These are phyloP conservation scores for Chloranthus sessilifolius DNA, from an alignment of 164 flowering plant genomes.

Conservation along the genomic window DNA sequence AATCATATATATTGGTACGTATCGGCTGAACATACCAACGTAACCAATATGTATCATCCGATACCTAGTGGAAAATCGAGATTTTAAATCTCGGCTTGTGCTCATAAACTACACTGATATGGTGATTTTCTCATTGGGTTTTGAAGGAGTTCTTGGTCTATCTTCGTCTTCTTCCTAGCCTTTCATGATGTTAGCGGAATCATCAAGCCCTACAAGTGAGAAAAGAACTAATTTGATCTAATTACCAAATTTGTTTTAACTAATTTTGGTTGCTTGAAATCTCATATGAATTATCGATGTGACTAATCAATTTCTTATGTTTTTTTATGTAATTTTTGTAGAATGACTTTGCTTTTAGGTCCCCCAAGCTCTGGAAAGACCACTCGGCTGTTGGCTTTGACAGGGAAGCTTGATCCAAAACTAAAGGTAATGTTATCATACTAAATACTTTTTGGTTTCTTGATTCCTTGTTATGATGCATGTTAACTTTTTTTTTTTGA, in stretches of 20 bases:
- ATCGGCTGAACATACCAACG: no score
- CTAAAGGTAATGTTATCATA: conserved; percentile 29
- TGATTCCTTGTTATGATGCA: no score
- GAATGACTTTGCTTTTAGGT: no score
- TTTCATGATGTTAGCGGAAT: conserved; percentile 26
- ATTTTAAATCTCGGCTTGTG: no score
- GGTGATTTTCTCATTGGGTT: background rate
- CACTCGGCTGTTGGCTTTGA: conserved; percentile 27
- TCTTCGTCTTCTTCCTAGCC: conserved; percentile 11
- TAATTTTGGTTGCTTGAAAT: background rate
- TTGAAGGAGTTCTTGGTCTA: conserved; percentile 6
- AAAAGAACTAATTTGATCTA: background rate
- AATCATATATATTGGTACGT: no score
- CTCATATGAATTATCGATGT: background rate
- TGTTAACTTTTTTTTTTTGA: background rate
- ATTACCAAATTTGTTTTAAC: background rate
- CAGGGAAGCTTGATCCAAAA: conserved; percentile 36
- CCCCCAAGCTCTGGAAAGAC: conserved; percentile 35
- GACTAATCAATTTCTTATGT: no score
- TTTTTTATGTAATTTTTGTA: no score
- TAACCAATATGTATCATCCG: no score
- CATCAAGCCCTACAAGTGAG: conserved; percentile 31
- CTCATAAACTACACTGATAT: no score
- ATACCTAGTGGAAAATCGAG: no score
- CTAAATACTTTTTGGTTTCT: background rate